Conservation (phyloP, 148 eudicot species). For the Beta vulgaris region DNA sequence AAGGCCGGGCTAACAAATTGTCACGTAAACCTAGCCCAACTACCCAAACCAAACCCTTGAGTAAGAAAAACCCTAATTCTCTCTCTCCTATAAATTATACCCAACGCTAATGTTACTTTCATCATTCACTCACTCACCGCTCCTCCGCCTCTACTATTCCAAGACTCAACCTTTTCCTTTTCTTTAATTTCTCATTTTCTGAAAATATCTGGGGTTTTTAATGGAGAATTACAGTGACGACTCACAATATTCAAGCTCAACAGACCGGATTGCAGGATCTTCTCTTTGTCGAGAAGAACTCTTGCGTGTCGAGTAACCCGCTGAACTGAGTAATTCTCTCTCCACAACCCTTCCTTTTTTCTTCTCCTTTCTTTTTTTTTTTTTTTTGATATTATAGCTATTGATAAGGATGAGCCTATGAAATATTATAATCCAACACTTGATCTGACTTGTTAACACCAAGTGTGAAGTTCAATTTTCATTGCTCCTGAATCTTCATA, state of each 20-base stretch:
- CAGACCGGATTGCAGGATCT: slow-evolving; percentile 37
- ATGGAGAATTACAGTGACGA: slow-evolving; percentile 33
- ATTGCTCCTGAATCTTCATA: slow-evolving; percentile 30
- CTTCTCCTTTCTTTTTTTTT: not conserved
- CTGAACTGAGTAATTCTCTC: slow-evolving; percentile 39
- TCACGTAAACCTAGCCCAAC: too few species aligned
- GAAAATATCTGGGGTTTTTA: too few species aligned
- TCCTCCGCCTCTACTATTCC: not conserved
- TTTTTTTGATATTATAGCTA: not conserved
- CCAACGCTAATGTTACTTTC: not conserved
- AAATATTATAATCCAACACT: slow-evolving; percentile 34
- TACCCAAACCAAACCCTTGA: slow-evolving; percentile 6
- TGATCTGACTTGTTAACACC: slow-evolving; percentile 28
- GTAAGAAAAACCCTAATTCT: slow-evolving; percentile 6
- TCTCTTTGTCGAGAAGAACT: not conserved
- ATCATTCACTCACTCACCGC: too few species aligned
- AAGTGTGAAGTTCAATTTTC: slow-evolving; percentile 15
- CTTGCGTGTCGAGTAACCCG: slow-evolving; percentile 39
- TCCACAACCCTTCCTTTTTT: too few species aligned
- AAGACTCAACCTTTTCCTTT: not conserved
- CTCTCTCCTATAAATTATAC: slow-evolving; percentile 1
- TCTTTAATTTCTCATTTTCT: not conserved
- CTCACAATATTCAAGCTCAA: slow-evolving; percentile 42
- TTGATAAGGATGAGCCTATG: slow-evolving; percentile 28
- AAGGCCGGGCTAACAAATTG: too few species aligned